phyloP scores from a whole-genome alignment of 352 stramenopile genomes.

The Globisporangium irregulare region DNA sequence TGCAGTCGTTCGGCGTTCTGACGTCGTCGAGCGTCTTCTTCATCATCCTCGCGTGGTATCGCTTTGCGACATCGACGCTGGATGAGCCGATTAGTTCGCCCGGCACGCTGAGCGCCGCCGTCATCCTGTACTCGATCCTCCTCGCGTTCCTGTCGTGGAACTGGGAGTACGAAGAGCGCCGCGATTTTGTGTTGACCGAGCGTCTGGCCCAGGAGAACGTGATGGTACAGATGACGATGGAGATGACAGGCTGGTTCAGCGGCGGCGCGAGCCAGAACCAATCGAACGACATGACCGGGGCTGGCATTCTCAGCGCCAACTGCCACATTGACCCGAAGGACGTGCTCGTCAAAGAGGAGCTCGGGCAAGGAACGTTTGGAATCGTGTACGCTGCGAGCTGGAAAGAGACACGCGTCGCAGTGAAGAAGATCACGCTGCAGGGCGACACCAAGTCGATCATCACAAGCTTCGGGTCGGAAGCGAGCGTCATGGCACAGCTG shows the following conservation, averaged over 20 bases:
- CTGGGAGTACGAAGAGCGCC: slow-evolving; percentile 87
- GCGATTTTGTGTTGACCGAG: slow-evolving; percentile 79
- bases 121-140: slow-evolving; percentile 76
- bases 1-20: slow-evolving; percentile 62
- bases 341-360: slow-evolving; percentile 74
- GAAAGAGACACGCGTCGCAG: slow-evolving; percentile 79
- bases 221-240: slow-evolving; percentile 88
- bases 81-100: slow-evolving; percentile 53
- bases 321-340: slow-evolving; percentile 84
- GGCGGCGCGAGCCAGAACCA: slow-evolving; percentile 61
- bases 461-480: slow-evolving; percentile 78
- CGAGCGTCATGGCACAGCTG: slow-evolving; percentile 81
- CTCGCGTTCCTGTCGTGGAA: slow-evolving; percentile 83
- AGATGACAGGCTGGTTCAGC: slow-evolving; percentile 87
- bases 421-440: slow-evolving; percentile 84
- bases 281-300: slow-evolving; percentile 34
- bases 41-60: slow-evolving; percentile 71
- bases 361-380: slow-evolving; percentile 75
- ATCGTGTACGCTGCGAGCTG: slow-evolving; percentile 72
- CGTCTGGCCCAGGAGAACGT: slow-evolving; percentile 82
- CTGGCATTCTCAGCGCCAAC: slow-evolving; percentile 71
- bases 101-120: slow-evolving; percentile 66
- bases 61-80: slow-evolving; percentile 30
- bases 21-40: slow-evolving; percentile 66
- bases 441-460: slow-evolving; percentile 80